These are phyloP conservation scores for Austroboletus festivus DNA, from an alignment of 768 basidiomycete species.

Conservation along the genomic window DNA sequence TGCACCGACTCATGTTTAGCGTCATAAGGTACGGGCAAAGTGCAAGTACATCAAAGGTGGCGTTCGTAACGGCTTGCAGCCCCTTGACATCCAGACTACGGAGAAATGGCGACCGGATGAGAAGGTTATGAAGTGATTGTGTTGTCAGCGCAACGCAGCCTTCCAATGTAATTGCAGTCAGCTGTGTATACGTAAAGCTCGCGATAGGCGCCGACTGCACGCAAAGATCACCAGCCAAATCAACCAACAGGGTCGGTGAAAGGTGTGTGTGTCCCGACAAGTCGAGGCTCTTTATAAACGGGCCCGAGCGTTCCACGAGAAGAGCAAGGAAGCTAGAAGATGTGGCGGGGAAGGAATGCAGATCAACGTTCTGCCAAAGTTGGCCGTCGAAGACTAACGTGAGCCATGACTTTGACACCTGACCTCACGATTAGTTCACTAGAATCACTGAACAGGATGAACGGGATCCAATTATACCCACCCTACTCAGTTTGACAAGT, in stretches of 20 bases:
- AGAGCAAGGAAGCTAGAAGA: slow-evolving; percentile 49
- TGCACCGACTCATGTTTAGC: slow-evolving; percentile 72
- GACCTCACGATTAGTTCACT: slow-evolving; percentile 17
- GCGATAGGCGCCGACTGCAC: slow-evolving; percentile 33
- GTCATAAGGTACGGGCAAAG: slow-evolving; percentile 53
- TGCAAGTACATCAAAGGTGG: slow-evolving; percentile 67
- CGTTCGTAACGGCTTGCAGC: slow-evolving; percentile 63
- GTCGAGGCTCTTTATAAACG: slow-evolving; percentile 62
- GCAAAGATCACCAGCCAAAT: slow-evolving; percentile 54
- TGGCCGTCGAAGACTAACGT: slow-evolving; percentile 79
- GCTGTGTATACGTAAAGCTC: slow-evolving; percentile 52
- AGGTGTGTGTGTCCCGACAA: slow-evolving; percentile 59
- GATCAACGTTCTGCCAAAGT: slow-evolving; percentile 70
- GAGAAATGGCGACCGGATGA: slow-evolving; percentile 61
- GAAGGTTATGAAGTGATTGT: slow-evolving; percentile 63
- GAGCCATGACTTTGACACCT: slow-evolving; percentile 82
- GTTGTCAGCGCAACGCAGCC: slow-evolving; percentile 69
- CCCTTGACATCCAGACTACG: slow-evolving; percentile 63
- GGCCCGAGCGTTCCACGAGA: slow-evolving; percentile 53
- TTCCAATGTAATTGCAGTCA: slow-evolving; percentile 66
- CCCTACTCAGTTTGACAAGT: slow-evolving; percentile 75
- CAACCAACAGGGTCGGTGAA: slow-evolving; percentile 45
- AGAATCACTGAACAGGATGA: slow-evolving; percentile 2
- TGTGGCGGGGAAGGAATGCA: slow-evolving; percentile 59
- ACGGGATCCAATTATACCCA: slow-evolving; percentile 38